Base-by-base conservation (phyloP, 176 grass and related monocot species). In the Carex myosuroides region DNA sequence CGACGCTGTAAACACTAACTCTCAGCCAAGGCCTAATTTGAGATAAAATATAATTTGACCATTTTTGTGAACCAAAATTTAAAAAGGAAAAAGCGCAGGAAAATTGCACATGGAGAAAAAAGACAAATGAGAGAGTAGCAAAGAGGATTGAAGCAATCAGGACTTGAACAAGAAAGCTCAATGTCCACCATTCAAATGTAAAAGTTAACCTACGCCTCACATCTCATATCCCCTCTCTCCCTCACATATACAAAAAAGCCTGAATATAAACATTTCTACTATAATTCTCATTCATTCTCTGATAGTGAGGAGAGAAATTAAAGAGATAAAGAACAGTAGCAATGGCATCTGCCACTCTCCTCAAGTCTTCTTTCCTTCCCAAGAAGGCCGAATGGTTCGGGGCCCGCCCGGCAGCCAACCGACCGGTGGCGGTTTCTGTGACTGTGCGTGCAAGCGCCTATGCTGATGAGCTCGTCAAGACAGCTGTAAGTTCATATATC, bases 291-390 rank as follows among this genome's bases (percentile, higher is more conserved):
- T 56, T 79, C 81, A 78, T 81, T 73, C 61, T 87, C 86, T 86
- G 85, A 89, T 86, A 89, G 77, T 84, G 64, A 83, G 50, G 30
- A 81, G 80, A 60, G 33, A 74, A 74, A 79, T 44, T 44, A 33
- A 20, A 76, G 84, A 86, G 80, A 81, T 44, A 77, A 62, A 83
- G 55, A 86, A 85, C 8, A 88, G 77, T 74, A 86, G 66, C 83
- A 88, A 99, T 99, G 97, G 93, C 93, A 46, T 94, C 91, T 80
- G 91, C 93, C 81, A 88, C 96, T 89, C 86, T 99, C 85, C 97
- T 96, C 87, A 96, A 94, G 73, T 99, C 93, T 18, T 99, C 97
- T 73, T 99, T 99, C 97, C 93, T 96, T 82, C 93, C 97, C 86
- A 99, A 91, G 87, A 99, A 87, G 65, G 75, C 91, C 5, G 91